phyloP scores from a whole-genome alignment of 2,329 filamentous ascomycete genomes.

The Chaetoscypha palmicola region DNA sequence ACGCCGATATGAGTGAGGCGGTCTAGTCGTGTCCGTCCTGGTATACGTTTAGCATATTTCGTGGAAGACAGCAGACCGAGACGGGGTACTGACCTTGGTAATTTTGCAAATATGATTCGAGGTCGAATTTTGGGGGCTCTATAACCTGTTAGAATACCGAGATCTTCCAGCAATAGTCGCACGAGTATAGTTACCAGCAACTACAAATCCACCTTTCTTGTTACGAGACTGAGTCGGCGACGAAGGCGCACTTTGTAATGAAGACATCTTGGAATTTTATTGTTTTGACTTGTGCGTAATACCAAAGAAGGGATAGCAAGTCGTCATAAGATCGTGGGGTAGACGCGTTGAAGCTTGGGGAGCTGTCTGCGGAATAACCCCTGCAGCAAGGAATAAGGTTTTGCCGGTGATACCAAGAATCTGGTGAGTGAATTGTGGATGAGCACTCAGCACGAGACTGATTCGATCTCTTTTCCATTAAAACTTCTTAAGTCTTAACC shows the following conservation, averaged over 20 bases:
- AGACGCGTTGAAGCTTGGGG: slow-evolving; percentile 3
- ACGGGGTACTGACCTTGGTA: slow-evolving; percentile 59
- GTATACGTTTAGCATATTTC: slow-evolving; percentile 6
- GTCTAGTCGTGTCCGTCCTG: slow-evolving; percentile 74
- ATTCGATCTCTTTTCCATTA: too few species aligned
- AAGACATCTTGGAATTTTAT: slow-evolving; percentile 13
- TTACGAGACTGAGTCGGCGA: slow-evolving; percentile 18
- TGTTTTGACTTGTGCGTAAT: background rate
- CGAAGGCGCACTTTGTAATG: slow-evolving; percentile 10
- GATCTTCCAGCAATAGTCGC: background rate
- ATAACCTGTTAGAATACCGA: slow-evolving; percentile 6
- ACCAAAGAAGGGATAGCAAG: background rate
- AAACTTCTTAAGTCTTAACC: too few species aligned
- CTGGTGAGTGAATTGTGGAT: too few species aligned
- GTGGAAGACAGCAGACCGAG: background rate
- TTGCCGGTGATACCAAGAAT: too few species aligned
- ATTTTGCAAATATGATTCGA: slow-evolving; percentile 85
- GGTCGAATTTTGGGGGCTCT: slow-evolving; percentile 71
- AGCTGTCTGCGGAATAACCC: background rate
- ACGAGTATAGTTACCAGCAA: slow-evolving; percentile 13
- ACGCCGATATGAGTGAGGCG: slow-evolving; percentile 77
- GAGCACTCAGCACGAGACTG: too few species aligned
- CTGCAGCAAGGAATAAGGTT: too few species aligned
- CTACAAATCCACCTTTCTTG: slow-evolving; percentile 17
- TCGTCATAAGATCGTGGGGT: background rate